phyloP scores from a whole-genome alignment of 495 filamentous ascomycete genomes.

The Penicillium coffeae region DNA sequence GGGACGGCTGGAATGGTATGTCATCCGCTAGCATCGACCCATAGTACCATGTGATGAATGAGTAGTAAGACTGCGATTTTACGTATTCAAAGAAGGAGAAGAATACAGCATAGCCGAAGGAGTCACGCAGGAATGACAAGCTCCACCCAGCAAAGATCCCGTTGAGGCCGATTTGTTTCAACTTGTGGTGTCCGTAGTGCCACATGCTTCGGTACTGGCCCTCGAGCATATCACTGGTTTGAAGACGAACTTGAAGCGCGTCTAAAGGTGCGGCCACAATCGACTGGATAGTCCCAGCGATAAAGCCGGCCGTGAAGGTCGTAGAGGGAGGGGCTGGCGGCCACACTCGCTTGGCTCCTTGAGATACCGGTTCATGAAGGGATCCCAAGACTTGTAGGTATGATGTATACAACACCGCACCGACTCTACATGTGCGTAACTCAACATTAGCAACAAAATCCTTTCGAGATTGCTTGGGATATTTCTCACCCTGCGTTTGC shows the following conservation, averaged over 20 bases:
- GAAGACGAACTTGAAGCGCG: slow-evolving; percentile 76
- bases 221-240: slow-evolving; percentile 62
- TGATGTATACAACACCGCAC: slow-evolving; percentile 80
- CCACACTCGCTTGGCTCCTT: slow-evolving; percentile 64
- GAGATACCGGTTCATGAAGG: slow-evolving; percentile 69
- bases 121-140: slow-evolving; percentile 75
- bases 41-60: slow-evolving; percentile 75
- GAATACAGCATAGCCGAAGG: slow-evolving; percentile 76
- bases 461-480: background rate
- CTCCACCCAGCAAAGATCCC: slow-evolving; percentile 82
- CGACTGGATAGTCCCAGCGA: slow-evolving; percentile 74
- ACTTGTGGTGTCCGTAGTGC: slow-evolving; percentile 69
- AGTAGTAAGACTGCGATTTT: slow-evolving; percentile 81
- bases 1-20: slow-evolving; percentile 21
- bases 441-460: background rate
- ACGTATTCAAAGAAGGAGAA: slow-evolving; percentile 84
- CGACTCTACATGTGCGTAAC: slow-evolving; percentile 49
- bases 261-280: slow-evolving; percentile 84
- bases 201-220: slow-evolving; percentile 76
- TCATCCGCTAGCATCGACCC: slow-evolving; percentile 44
- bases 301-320: slow-evolving; percentile 73
- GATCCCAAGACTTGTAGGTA: slow-evolving; percentile 75
- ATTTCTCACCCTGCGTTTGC: slow-evolving; percentile 65
- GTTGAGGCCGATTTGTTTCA: slow-evolving; percentile 70
- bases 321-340: slow-evolving; percentile 62